Evolutionary conservation across 2,329 filamentous ascomycete species (phyloP).

Genomic region (Ceratocystis destructans): DNA sequence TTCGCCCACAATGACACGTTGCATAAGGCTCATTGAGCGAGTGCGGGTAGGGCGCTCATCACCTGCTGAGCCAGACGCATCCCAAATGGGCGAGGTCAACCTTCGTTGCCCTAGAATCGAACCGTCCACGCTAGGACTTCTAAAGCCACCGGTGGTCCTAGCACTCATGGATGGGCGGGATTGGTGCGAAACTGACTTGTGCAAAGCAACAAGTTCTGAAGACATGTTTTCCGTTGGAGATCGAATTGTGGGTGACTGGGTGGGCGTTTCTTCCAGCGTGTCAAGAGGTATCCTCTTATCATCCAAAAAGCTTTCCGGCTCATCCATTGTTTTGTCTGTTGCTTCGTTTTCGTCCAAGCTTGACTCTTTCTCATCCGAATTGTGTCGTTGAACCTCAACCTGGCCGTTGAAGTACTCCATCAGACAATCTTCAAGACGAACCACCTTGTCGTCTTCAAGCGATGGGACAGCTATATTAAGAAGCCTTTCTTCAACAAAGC

Average conservation of each 20-base stretch:
- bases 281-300: background rate
- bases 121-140: background rate
- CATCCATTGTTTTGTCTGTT: background rate
- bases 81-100: background rate
- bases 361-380: slow-evolving; percentile 7
- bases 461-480: slow-evolving; percentile 82
- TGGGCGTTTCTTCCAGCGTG: background rate
- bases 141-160: background rate
- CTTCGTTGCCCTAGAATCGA: slow-evolving; percentile 1
- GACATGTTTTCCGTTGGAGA: background rate
- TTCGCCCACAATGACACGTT: slow-evolving; percentile 42
- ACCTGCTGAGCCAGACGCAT: background rate
- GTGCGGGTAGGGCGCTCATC: slow-evolving; percentile 10
- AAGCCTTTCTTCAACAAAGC: slow-evolving; percentile 80
- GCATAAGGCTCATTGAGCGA: slow-evolving; percentile 46
- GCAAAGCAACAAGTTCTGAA: background rate
- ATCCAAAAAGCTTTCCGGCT: background rate
- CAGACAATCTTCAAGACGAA: slow-evolving; percentile 80
- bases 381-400: slow-evolving; percentile 54
- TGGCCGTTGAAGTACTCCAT: slow-evolving; percentile 91
- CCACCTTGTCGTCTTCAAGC: slow-evolving; percentile 51
- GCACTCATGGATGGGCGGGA: background rate
- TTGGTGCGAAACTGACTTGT: background rate
- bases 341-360: background rate
- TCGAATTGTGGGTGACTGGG: background rate